These are phyloP conservation scores for Rhynchospora tenuis DNA, from an alignment of 176 grass and related monocot species.

Conservation along the genomic window DNA sequence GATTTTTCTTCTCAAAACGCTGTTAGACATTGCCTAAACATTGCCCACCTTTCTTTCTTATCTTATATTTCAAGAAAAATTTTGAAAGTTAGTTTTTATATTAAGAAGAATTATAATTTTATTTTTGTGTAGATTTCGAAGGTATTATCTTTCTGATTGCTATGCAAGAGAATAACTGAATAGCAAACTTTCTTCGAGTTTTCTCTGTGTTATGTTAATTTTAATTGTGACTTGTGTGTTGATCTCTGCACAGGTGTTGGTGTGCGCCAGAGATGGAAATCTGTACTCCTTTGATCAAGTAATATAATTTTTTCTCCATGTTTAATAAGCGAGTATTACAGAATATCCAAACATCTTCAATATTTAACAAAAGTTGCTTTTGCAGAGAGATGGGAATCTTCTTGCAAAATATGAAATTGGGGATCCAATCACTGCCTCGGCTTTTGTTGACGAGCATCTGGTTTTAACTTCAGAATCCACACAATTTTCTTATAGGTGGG, in stretches of 20 bases:
- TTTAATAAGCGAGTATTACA: not conserved
- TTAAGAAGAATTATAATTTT: not conserved
- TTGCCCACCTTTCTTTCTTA: not conserved
- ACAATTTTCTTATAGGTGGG: slow-evolving; percentile 51
- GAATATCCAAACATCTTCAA: slow-evolving; percentile 3
- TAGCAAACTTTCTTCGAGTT: not conserved
- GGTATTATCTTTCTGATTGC: not conserved
- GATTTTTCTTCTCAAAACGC: not conserved
- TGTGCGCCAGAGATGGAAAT: slow-evolving; percentile 63
- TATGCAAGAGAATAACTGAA: slow-evolving; percentile 13
- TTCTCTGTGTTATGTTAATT: slow-evolving; percentile 26
- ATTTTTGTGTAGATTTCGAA: not conserved
- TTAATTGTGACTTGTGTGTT: not conserved
- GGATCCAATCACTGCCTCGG: slow-evolving; percentile 72
- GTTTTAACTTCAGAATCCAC: slow-evolving; percentile 35
- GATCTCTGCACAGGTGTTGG: slow-evolving; percentile 40
- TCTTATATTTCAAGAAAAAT: not conserved
- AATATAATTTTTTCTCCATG: slow-evolving; percentile 29
- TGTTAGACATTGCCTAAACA: not conserved
- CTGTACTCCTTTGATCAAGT: slow-evolving; percentile 77
- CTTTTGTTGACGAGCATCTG: slow-evolving; percentile 63
- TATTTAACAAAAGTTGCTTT: not conserved
- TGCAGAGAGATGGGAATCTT: slow-evolving; percentile 44
- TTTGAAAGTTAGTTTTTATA: not conserved
- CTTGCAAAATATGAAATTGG: slow-evolving; percentile 61